Base-by-base conservation (phyloP, 2,329 filamentous ascomycete genomes). In the Microcera coccophila region DNA sequence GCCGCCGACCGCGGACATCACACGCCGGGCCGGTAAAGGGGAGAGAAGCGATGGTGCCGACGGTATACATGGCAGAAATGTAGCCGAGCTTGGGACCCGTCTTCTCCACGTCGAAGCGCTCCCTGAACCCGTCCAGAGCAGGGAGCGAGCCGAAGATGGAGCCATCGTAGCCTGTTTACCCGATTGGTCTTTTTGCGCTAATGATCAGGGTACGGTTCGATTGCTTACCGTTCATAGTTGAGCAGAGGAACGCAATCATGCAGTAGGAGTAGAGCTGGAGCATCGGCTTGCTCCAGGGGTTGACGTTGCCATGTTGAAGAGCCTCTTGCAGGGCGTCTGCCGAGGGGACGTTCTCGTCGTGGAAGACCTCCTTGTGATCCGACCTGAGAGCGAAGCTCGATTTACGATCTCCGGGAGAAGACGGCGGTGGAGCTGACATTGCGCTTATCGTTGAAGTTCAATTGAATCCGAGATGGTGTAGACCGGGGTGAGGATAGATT, bases 11-110 rank as follows among this genome's bases (percentile, higher is more conserved):
- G 53, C 64, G 73, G 34, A 62, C 67, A 55, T 77, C 73, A 31
- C 71, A 65, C 31, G 65, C 54, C 4, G 71, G 71, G 10, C 72
- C 73, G 39, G 72, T 66, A 46, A 74, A 53, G 21, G 69, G 70
- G 16, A 72, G 60, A 21, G 70, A 70, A 16, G 65, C 65, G 38
- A 75, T 67, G 54, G 69, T 68, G 48, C 74, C 74, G 50, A 81
- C 78, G 51, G 81, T 82, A 59, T 82, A 81, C 53, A 84, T 73
- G 41, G 74, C 74, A 44, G 78, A 78, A 22, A 79, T 67, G 14
- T 79, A 62, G 3, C 76, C 76, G 1, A 62, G 79, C 78, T 65
- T 68, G 21, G 71, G 70, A 5, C 73, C 74, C 9, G 63, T 67
- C n/a, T 71, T 71, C 15, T 61, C 61, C n/a, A 78, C 58, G 0